Conservation (phyloP, 768 basidiomycete species). For the Collybia nuda region DNA sequence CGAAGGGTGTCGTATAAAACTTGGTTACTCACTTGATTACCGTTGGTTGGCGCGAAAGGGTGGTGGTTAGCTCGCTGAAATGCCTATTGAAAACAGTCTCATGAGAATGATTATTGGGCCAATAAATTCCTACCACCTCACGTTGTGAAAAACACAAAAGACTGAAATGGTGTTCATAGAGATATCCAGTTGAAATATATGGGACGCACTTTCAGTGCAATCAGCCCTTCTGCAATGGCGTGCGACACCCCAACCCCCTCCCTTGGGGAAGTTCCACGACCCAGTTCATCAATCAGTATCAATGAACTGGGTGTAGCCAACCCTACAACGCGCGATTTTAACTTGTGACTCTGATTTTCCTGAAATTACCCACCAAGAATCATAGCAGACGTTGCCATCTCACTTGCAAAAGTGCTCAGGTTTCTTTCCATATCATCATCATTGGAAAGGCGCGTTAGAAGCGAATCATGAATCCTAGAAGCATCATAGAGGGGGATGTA, state of each 20-base stretch:
- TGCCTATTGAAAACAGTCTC: constrained; percentile 49
- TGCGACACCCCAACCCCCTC: constrained; percentile 84
- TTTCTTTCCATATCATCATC: constrained; percentile 91
- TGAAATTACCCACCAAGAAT: constrained; percentile 63
- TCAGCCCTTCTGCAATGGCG: constrained; percentile 78
- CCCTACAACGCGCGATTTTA: constrained; percentile 35
- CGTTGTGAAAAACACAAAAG: constrained; percentile 92
- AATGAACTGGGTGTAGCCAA: constrained; percentile 69
- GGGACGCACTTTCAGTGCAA: constrained; percentile 62
- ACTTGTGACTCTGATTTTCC: neutral
- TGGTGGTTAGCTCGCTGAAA: constrained; percentile 76
- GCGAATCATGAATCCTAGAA: constrained; percentile 72
- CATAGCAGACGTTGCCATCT: constrained; percentile 93
- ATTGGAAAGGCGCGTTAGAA: constrained; percentile 88
- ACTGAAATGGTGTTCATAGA: constrained; percentile 35
- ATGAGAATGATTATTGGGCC: neutral
- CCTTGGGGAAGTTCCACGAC: constrained; percentile 83
- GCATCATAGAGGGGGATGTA: neutral
- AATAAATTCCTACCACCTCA: constrained; percentile 28
- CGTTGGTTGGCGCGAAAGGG: constrained; percentile 73
- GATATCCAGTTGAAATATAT: neutral
- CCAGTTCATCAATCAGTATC: constrained; percentile 91
- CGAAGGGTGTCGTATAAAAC: neutral
- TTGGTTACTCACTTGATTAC: constrained; percentile 63
- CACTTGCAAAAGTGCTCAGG: constrained; percentile 91